These are phyloP conservation scores for Geotrichum carabidarum DNA, from an alignment of 1,139 yeast genomes.

Conservation along the genomic window DNA sequence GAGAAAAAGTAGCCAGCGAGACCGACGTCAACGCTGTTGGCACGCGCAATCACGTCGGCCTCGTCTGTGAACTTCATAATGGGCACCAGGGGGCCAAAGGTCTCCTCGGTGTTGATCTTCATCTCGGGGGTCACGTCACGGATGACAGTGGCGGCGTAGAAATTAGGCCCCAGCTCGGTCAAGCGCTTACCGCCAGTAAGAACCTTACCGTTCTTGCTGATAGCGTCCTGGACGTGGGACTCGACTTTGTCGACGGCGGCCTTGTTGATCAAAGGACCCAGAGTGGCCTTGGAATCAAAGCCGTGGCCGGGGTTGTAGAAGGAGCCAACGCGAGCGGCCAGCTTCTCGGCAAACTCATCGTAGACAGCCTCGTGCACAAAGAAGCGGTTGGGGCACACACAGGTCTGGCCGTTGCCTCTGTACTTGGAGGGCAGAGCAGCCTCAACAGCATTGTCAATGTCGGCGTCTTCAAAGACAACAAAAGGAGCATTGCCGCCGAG, in stretches of 20 bases:
- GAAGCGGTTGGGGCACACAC: constrained; percentile 75
- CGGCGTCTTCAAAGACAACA: constrained; percentile 79
- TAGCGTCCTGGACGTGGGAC: constrained; percentile 69
- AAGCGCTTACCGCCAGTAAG: constrained; percentile 61
- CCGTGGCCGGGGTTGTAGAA: constrained; percentile 70
- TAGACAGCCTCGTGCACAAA: constrained; percentile 61
- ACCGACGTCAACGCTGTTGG: constrained; percentile 68
- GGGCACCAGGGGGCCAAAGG: constrained; percentile 89
- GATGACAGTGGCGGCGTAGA: constrained; percentile 72
- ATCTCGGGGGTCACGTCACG: constrained; percentile 60
- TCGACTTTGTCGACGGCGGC: constrained; percentile 65
- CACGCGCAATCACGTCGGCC: constrained; percentile 63
- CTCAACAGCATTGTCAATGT: constrained; percentile 67
- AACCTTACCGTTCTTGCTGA: constrained; percentile 62
- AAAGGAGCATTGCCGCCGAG: constrained; percentile 94
- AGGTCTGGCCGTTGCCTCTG: constrained; percentile 75
- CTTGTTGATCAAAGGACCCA: constrained; percentile 75
- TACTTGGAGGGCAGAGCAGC: constrained; percentile 67
- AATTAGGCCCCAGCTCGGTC: constrained; percentile 64
- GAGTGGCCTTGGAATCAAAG: constrained; percentile 58
- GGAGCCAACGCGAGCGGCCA: constrained; percentile 49
- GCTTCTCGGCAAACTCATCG: constrained; percentile 50
- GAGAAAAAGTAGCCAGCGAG: constrained; percentile 79
- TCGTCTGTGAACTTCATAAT: constrained; percentile 54
- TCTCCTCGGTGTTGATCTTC: constrained; percentile 65